phyloP scores from a whole-genome alignment of 2,329 filamentous ascomycete species.

The Calonectria montana region DNA sequence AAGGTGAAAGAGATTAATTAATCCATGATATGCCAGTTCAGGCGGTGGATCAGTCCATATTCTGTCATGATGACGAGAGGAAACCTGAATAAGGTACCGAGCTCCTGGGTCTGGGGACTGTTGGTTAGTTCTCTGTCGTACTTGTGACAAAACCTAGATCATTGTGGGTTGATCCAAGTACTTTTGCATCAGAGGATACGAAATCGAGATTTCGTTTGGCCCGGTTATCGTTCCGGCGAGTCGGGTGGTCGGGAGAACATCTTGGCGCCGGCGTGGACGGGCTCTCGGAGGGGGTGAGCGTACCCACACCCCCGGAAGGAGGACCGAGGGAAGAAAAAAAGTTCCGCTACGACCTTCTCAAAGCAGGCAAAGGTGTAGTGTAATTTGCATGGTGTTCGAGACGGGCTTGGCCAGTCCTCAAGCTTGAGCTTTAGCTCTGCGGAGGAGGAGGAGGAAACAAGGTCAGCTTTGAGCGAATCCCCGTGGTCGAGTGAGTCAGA shows the following conservation, averaged over 20 bases:
- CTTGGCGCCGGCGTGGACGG: background rate
- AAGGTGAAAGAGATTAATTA: background rate
- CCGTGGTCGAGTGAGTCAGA: background rate
- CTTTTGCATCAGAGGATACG: slow-evolving; percentile 38
- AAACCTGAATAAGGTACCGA: background rate
- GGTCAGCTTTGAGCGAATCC: background rate
- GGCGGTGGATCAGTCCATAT: slow-evolving; percentile 17
- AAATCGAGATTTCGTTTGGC: slow-evolving; percentile 29
- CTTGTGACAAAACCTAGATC: background rate
- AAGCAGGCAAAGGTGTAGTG: slow-evolving; percentile 27
- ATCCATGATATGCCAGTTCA: background rate
- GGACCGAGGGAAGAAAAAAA: slow-evolving; percentile 8
- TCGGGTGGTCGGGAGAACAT: slow-evolving; percentile 18
- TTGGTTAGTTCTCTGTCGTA: slow-evolving; percentile 26
- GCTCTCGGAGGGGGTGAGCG: slow-evolving; percentile 15
- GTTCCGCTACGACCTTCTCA: slow-evolving; percentile 40
- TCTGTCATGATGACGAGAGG: slow-evolving; percentile 1
- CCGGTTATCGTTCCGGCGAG: slow-evolving; percentile 17
- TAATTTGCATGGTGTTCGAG: background rate
- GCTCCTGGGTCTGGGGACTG: slow-evolving; percentile 21
- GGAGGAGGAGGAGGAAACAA: background rate
- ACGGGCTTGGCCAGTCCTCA: background rate
- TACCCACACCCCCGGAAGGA: background rate
- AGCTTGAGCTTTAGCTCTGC: background rate
- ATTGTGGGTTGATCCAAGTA: slow-evolving; percentile 19